Conservation (phyloP, 2,329 filamentous ascomycete species). For the Ophiostoma novo-ulmi region DNA sequence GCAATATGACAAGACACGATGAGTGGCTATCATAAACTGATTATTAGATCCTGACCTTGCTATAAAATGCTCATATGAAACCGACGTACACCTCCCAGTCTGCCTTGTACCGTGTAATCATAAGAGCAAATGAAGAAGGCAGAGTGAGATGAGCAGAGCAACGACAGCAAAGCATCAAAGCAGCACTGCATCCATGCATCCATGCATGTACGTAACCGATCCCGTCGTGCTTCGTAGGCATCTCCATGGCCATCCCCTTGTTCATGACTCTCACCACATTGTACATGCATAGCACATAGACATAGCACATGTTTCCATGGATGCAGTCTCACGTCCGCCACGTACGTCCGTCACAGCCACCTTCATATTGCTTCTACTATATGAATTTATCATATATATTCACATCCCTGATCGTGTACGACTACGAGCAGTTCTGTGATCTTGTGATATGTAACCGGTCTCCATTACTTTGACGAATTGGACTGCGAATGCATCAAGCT, state of each 20-base stretch:
- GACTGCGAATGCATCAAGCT: neutral
- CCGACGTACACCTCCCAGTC: conserved; percentile 5
- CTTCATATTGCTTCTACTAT: neutral
- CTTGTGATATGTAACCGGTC: neutral
- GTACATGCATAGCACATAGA: neutral
- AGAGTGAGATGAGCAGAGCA: neutral
- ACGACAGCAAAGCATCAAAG: neutral
- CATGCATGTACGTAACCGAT: neutral
- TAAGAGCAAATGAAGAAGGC: neutral
- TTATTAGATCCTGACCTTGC: neutral
- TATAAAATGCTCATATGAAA: neutral
- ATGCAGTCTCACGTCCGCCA: conserved; percentile 8
- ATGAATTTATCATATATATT: neutral
- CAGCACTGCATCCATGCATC: neutral
- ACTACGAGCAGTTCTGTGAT: neutral
- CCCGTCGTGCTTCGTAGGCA: neutral
- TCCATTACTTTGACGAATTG: neutral
- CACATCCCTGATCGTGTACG: neutral
- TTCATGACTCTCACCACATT: neutral
- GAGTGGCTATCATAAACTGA: neutral
- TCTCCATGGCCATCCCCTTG: neutral
- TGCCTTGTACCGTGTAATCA: neutral
- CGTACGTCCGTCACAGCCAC: conserved; percentile 8
- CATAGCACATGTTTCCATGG: conserved; percentile 7
- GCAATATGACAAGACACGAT: neutral